Evolutionary conservation across 495 filamentous ascomycete species (phyloP).

Genomic region (Tricharina praecox): DNA sequence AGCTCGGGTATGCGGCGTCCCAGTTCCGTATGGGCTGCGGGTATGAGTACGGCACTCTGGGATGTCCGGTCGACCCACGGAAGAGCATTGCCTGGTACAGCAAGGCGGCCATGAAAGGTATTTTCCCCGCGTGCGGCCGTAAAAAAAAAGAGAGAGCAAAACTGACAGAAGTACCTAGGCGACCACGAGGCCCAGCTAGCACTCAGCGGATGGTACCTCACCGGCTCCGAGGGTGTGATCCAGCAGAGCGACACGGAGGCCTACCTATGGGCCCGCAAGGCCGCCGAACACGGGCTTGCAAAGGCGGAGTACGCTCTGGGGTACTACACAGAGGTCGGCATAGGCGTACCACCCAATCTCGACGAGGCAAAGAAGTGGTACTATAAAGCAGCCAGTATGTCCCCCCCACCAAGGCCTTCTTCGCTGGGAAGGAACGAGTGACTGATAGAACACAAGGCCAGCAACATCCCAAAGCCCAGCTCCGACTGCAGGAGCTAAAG

Average conservation of each 20-base stretch:
- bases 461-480: slow-evolving; percentile 80
- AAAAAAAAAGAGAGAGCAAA: no score
- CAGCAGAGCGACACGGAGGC: slow-evolving; percentile 90
- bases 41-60: slow-evolving; percentile 78
- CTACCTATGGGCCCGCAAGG: slow-evolving; percentile 92
- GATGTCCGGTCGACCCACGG: slow-evolving; percentile 63
- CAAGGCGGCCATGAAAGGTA: slow-evolving; percentile 69
- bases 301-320: slow-evolving; percentile 98
- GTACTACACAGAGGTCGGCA: slow-evolving; percentile 90
- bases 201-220: slow-evolving; percentile 90
- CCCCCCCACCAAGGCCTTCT: slow-evolving; percentile 2
- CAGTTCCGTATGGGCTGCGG: slow-evolving; percentile 78
- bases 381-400: slow-evolving; percentile 90
- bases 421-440: no score
- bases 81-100: slow-evolving; percentile 86
- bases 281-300: slow-evolving; percentile 61
- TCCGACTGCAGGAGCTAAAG: slow-evolving; percentile 84
- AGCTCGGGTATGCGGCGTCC: slow-evolving; percentile 84
- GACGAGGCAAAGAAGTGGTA: slow-evolving; percentile 98
- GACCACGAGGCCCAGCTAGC: slow-evolving; percentile 91
- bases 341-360: slow-evolving; percentile 66
- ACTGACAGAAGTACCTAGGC: no score
- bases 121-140: background rate
- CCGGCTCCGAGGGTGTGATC: slow-evolving; percentile 71
- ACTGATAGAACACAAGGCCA: slow-evolving; percentile 54